Percentiles rank a stretch among this genome's conserved stretches.
Evolutionary conservation across 2,329 filamentous ascomycete species (phyloP).

Genomic region (Neonectria hederae): DNA sequence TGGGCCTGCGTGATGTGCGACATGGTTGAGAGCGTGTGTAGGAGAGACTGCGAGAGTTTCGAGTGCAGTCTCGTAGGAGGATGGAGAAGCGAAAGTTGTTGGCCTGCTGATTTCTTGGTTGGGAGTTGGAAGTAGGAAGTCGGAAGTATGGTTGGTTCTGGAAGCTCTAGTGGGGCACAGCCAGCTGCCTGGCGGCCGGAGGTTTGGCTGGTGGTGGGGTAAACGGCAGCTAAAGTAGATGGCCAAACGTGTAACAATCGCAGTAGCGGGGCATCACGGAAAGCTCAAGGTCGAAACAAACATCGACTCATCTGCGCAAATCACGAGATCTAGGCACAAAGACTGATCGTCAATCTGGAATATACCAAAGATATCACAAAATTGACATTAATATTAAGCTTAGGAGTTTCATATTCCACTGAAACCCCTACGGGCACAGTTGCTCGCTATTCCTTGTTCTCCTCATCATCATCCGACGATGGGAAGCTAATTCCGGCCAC

Average conservation of each 20-base stretch:
- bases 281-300: not conserved
- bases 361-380: not conserved
- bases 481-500: constrained; percentile 31
- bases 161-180: constrained; percentile 46
- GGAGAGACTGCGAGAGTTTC: not conserved
- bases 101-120: not conserved
- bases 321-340: too few relatives aligned
- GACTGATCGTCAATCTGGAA: not conserved
- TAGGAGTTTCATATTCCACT: not conserved
- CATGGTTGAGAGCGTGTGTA: constrained; percentile 50
- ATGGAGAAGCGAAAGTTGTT: not conserved
- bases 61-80: not conserved
- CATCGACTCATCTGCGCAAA: too few relatives aligned
- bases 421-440: not conserved
- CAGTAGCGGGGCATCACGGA: not conserved
- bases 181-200: constrained; percentile 7
- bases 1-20: constrained; percentile 61
- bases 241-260: not conserved
- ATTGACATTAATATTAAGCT: not conserved
- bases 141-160: constrained; percentile 39
- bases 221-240: not conserved
- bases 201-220: not conserved
- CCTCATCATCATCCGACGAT: constrained; percentile 11
- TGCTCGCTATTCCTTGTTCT: not conserved
- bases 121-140: constrained; percentile 6